Percentiles rank a stretch among this genome's conserved stretches.
phyloP scores from a whole-genome alignment of 345 rosid genomes.

The Camelina sativa region DNA sequence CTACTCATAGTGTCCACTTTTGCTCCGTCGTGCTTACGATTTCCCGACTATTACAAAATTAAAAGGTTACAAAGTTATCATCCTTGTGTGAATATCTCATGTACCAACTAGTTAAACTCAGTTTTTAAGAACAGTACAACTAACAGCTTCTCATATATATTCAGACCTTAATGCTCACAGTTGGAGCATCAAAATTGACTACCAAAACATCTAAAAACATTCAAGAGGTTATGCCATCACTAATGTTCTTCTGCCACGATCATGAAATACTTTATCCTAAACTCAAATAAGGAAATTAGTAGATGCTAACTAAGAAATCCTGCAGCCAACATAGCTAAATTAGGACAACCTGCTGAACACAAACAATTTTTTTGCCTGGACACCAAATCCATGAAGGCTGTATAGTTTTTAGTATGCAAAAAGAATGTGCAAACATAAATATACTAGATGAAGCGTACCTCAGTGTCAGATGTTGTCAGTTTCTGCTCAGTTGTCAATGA shows the following conservation, averaged over 20 bases:
- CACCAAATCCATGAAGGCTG: not conserved
- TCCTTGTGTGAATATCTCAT: not conserved
- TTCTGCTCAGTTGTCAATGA: conserved; percentile 20
- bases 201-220: conserved; percentile 14
- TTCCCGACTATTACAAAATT: conserved; percentile 50
- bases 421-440: not conserved
- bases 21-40: conserved; percentile 31
- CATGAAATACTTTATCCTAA: conserved; percentile 14
- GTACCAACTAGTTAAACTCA: not conserved
- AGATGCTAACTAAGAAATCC: not conserved
- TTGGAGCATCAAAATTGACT: not conserved
- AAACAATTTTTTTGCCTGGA: not conserved
- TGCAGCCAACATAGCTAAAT: conserved; percentile 3
- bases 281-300: not conserved
- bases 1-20: conserved; percentile 15
- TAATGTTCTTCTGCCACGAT: not conserved
- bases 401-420: conserved; percentile 4
- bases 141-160: conserved; percentile 10
- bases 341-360: conserved; percentile 22
- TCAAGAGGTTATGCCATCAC: conserved; percentile 1
- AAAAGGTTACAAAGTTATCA: conserved; percentile 12
- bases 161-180: conserved; percentile 9
- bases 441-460: conserved; percentile 28
- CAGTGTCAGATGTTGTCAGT: conserved; percentile 24
- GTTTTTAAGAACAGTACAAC: conserved; percentile 15